These are phyloP conservation scores for Strigomonas culicis DNA, from an alignment of 208 protist genomes.

Conservation along the genomic window DNA sequence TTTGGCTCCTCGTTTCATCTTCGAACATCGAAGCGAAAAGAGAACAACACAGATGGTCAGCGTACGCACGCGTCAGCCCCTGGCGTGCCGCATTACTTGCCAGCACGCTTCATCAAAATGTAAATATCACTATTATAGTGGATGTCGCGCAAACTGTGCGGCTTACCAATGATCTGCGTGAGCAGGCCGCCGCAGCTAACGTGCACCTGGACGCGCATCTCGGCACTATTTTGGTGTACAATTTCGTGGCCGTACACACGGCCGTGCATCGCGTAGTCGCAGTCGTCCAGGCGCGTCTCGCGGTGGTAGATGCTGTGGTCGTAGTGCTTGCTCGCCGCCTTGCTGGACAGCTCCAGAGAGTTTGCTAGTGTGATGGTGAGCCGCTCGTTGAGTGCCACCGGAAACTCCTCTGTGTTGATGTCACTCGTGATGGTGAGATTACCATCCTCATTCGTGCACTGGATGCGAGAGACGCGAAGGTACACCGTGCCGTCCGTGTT, in stretches of 20 bases:
- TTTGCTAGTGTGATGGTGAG: constrained; percentile 93
- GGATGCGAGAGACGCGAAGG: constrained; percentile 79
- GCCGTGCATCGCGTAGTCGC: constrained; percentile 98
- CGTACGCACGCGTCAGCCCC: not conserved
- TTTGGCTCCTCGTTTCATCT: too few species aligned
- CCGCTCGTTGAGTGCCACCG: constrained; percentile 87
- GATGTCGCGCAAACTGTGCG: constrained; percentile 80
- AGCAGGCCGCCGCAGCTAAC: constrained; percentile 97
- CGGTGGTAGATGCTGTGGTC: constrained; percentile 90
- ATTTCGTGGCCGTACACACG: constrained; percentile 94
- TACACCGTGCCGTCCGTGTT: constrained; percentile 83
- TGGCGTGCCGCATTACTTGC: constrained; percentile 32
- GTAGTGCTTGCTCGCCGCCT: constrained; percentile 71
- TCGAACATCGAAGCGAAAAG: not conserved
- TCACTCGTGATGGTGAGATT: constrained; percentile 83
- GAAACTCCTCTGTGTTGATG: constrained; percentile 97
- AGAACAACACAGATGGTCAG: constrained; percentile 13
- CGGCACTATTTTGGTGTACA: constrained; percentile 68
- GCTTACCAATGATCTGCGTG: constrained; percentile 92
- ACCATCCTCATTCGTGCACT: constrained; percentile 76
- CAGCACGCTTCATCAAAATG: constrained; percentile 79
- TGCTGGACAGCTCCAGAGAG: constrained; percentile 88
- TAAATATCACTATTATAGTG: constrained; percentile 91
- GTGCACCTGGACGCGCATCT: constrained; percentile 79
- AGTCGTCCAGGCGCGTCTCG: constrained; percentile 91